Conservation (phyloP, 495 filamentous ascomycete genomes). For the Venustampulla echinocandica region DNA sequence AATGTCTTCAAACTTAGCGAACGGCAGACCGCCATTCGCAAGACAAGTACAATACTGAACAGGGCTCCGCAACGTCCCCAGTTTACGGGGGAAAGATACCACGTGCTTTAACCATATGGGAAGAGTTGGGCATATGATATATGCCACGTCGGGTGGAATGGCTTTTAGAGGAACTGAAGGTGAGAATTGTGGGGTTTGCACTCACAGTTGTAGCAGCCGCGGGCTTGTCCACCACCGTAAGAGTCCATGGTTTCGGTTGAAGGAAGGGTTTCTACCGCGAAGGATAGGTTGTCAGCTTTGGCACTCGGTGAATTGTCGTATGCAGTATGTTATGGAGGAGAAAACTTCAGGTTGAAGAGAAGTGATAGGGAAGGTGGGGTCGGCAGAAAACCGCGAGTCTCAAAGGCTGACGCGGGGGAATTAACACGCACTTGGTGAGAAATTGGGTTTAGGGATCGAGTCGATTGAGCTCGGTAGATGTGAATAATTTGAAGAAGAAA, state of each 20-base stretch:
- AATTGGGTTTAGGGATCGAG: not conserved
- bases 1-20: not conserved
- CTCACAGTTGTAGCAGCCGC: conserved; percentile 78
- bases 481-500: not conserved
- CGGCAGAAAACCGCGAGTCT: no score
- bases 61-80: not conserved
- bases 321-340: not conserved
- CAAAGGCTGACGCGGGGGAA: not conserved
- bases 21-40: conserved; percentile 2
- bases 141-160: no score
- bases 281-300: conserved; percentile 5
- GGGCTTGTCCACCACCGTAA: conserved; percentile 28
- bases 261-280: conserved; percentile 20
- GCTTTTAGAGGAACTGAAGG: conserved; percentile 16
- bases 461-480: not conserved
- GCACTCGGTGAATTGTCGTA: not conserved
- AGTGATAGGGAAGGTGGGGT: conserved; percentile 6
- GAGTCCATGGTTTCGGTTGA: conserved; percentile 35
- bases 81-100: not conserved
- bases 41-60: not conserved
- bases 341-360: not conserved
- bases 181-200: conserved; percentile 26
- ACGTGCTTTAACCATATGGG: conserved; percentile 18
- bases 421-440: not conserved
- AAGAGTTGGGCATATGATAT: conserved; percentile 13